Base-by-base conservation (phyloP, 2,329 filamentous ascomycete species). In the Cytospora piceicola region DNA sequence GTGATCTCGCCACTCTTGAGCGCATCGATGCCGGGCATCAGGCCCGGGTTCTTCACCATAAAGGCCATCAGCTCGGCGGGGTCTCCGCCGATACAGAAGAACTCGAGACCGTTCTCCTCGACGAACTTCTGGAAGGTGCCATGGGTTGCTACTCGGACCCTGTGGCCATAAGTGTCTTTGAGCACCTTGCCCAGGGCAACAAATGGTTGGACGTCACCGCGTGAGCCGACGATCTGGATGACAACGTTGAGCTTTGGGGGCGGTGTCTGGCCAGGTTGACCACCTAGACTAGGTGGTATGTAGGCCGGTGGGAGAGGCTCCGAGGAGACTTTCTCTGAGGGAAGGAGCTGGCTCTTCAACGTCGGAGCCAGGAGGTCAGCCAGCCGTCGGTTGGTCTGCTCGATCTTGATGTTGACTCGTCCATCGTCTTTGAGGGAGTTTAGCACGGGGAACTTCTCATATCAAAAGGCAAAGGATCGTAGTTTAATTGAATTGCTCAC, bases 31-130 rank as follows among this genome's bases (percentile, higher is more conserved):
- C 90, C 90, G 1, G 93, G 93, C 89, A 96, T 92, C 36, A 96
- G 80, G 0, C 92, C 91, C 0, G 93, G 92, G 70, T 95, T 91
- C 76, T 94, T 94, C 55, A 95, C 92, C 92, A 96, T 96, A 72
- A 94, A 96, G 3, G 92, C 91, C 90, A 93, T 93, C 53, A 93
- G 80, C 72, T 91, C 85, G 1, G 88, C 84, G 1, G 90, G 90
- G 73, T 93, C 89, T 3, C 90, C 90, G n/a, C 90, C 90, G 60
- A 93, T 90, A 68, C 79, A 85, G 75, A 90, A 93, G 75, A 93
- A 94, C 71, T 93, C 91, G 17, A 94, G 82, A 0, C 83, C 89
- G 73, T 88, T 88, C 61, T 90, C 85, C 67, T 88, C 83, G 4
- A 93, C 87, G 70, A 93, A 91, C 0, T 80, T 75, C 69, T 86